Conservation (phyloP, 176 grass and related monocot genomes). For the Phoenix roebelenii region DNA sequence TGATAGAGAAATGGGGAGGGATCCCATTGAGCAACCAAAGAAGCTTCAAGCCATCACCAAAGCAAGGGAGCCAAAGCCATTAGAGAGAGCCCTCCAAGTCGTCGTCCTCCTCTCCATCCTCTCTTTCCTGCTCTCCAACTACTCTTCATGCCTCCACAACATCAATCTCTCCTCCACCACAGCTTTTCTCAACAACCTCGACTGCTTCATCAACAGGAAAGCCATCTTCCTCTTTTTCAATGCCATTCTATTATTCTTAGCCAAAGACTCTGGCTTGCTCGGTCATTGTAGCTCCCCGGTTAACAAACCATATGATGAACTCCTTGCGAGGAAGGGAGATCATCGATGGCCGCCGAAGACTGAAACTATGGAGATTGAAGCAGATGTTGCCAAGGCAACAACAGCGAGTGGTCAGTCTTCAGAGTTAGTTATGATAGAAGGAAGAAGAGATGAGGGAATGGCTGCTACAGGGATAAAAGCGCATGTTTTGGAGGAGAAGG, state of each 20-base stretch:
- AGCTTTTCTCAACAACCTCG: not conserved
- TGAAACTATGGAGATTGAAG: not conserved
- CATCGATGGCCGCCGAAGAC: not conserved
- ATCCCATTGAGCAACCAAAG: no score
- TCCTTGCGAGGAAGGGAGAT: not conserved
- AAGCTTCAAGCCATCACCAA: no score
- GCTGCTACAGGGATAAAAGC: not conserved
- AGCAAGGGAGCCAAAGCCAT: no score
- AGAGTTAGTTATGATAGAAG: no score
- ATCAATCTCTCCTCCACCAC: not conserved
- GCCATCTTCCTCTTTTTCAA: constrained; percentile 56
- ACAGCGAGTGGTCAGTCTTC: not conserved
- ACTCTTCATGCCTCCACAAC: no score
- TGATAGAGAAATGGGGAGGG: no score
- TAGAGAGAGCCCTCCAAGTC: no score
- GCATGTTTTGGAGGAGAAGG: not conserved
- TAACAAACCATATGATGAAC: not conserved
- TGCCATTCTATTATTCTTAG: constrained; percentile 53
- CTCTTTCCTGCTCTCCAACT: not conserved
- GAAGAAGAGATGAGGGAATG: no score
- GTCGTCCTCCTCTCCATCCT: constrained; percentile 4
- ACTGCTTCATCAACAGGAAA: constrained; percentile 20
- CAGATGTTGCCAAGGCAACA: not conserved
- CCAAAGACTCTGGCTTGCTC: constrained; percentile 55
- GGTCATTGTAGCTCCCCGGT: not conserved